Percentiles rank a stretch among this genome's conserved stretches.
phyloP scores from a whole-genome alignment of 805 yeast species.

The Kluyveromyces lactis region DNA sequence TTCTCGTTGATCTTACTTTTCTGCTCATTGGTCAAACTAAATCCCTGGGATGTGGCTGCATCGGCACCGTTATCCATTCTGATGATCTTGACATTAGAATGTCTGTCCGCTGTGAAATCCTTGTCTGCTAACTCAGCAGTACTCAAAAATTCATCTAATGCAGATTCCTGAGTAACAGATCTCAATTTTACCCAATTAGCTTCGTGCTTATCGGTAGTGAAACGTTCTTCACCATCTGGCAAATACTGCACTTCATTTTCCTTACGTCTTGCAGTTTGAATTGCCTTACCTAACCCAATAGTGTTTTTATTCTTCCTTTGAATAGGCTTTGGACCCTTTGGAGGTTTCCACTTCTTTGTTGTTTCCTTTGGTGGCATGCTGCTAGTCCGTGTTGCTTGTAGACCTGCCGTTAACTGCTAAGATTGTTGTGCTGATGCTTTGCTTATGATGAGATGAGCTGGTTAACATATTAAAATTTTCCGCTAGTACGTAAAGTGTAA shows the following conservation, averaged over 20 bases:
- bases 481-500: no score
- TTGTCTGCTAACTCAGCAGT: conserved; percentile 96
- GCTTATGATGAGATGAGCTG: no score
- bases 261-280: conserved; percentile 61
- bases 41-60: conserved; percentile 41
- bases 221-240: conserved; percentile 85
- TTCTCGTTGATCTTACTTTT: conserved; percentile 49
- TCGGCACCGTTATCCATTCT: conserved; percentile 48
- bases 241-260: conserved; percentile 63
- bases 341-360: conserved; percentile 74
- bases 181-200: conserved; percentile 85
- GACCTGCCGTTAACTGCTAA: no score
- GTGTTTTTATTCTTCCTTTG: conserved; percentile 75
- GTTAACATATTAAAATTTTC: no score
- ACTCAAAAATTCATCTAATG: conserved; percentile 87
- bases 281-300: conserved; percentile 79
- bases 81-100: conserved; percentile 75
- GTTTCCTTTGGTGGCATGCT: conserved; percentile 36
- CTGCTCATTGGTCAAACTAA: conserved; percentile 58
- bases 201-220: conserved; percentile 76
- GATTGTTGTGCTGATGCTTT: no score
- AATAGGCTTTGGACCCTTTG: conserved; percentile 88
- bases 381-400: no score
- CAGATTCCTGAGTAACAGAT: conserved; percentile 90
- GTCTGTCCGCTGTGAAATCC: conserved; percentile 89